Conservation (phyloP, 805 yeast genomes). For the Candida coquimbonensis region DNA sequence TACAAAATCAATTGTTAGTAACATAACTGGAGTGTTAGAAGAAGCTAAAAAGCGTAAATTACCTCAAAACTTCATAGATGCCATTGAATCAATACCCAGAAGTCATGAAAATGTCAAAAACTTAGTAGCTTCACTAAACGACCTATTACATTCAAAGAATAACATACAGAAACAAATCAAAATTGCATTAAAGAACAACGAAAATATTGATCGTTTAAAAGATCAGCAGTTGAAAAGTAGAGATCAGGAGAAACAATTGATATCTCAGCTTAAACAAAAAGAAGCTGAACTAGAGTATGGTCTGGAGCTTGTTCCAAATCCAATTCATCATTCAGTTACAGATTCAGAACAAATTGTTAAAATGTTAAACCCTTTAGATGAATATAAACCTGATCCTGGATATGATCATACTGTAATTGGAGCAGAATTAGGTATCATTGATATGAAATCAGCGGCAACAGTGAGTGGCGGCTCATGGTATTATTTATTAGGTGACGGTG, state of each 20-base stretch:
- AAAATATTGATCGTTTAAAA: conserved; percentile 11
- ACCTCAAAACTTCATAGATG: conserved; percentile 13
- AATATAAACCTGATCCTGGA: conserved; percentile 20
- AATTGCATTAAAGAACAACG: conserved; percentile 15
- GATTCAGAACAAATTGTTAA: conserved; percentile 37
- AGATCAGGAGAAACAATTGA: conserved; percentile 17
- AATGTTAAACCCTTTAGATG: conserved; percentile 39
- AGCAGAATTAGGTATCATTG: conserved; percentile 55
- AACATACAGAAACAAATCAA: conserved; percentile 22
- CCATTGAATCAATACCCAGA: conserved; percentile 24
- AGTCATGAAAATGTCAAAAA: conserved; percentile 20
- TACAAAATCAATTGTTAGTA: conserved; percentile 25
- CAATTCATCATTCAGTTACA: conserved; percentile 42
- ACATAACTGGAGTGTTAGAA: conserved; percentile 22
- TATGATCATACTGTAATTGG: conserved; percentile 71
- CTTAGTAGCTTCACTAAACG: conserved; percentile 19
- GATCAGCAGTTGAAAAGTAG: conserved; percentile 9
- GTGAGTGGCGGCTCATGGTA: conserved; percentile 84
- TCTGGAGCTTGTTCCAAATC: conserved; percentile 57
- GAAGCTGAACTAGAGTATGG: conserved; percentile 31
- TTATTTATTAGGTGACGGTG: conserved; percentile 78
- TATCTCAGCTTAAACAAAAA: conserved; percentile 17
- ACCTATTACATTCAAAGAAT: conserved; percentile 25
- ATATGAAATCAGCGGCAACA: conserved; percentile 63
- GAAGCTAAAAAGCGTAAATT: conserved; percentile 28